Conservation (phyloP, 2,329 filamentous ascomycete species). For the Iodosphaeria phyllophila region DNA sequence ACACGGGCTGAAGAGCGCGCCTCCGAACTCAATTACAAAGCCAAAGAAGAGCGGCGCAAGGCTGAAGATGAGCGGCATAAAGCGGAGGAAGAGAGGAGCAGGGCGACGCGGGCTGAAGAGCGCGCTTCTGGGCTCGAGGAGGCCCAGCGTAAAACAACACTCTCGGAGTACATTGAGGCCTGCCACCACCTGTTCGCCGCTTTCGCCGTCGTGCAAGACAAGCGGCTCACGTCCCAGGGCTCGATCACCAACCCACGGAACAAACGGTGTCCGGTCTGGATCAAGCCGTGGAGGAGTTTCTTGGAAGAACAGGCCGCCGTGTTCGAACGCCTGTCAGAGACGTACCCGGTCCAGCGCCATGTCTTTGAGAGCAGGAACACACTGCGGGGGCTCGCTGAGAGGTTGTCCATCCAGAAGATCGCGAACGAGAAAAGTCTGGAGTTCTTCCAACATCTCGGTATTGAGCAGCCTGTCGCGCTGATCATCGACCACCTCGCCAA, state of each 20-base stretch:
- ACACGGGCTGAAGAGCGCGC: too few relatives aligned
- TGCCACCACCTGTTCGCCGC: constrained; percentile 10
- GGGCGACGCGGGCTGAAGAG: constrained; percentile 44
- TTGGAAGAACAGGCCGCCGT: constrained; percentile 7
- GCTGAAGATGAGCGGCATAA: too few relatives aligned
- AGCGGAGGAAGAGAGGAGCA: constrained; percentile 26
- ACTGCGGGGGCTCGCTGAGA: constrained; percentile 8
- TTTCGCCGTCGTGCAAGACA: constrained; percentile 9
- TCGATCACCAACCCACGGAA: constrained; percentile 12
- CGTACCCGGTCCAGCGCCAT: constrained; percentile 7
- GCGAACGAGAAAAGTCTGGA: constrained; percentile 13
- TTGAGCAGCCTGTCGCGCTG: constrained; percentile 12
- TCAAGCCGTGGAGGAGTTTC: constrained; percentile 13
- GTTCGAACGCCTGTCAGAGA: constrained; percentile 8
- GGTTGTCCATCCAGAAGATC: constrained; percentile 5
- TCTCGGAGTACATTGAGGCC: constrained; percentile 13
- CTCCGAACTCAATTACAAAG: too few relatives aligned
- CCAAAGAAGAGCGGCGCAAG: too few relatives aligned
- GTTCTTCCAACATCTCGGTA: constrained; percentile 10
- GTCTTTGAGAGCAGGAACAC: constrained; percentile 10
- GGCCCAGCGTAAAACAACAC: constrained; percentile 9
- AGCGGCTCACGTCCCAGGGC: constrained; percentile 9
- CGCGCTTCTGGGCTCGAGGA: too few relatives aligned
- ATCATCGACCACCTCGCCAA: constrained; percentile 13
- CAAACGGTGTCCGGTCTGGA: constrained; percentile 11